Base-by-base conservation (phyloP, 139 green algal species). In the Coccomyxa sp. region DNA sequence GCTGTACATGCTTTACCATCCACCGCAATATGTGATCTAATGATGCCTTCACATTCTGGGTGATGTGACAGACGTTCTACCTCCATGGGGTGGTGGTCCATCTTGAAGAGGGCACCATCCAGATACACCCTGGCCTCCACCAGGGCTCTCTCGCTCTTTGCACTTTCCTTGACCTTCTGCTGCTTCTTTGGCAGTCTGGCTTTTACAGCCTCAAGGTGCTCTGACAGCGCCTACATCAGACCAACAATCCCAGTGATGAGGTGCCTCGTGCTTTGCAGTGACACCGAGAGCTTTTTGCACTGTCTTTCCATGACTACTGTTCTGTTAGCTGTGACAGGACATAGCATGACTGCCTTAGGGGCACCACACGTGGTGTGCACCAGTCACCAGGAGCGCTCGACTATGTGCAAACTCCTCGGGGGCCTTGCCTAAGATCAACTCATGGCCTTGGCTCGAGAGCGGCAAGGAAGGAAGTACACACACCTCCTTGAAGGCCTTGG, bases 61-160 rank as follows among this genome's bases (percentile, higher is more conserved):
- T 64, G 18, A 31, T 4, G 2, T 6, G 50, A 64, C 50, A 64
- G 50, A 22, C 18, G 5, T 64, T 4, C 50, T 6, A 86, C 85
- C 84, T 95, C 91, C 72, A 95, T 40, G 0, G 89, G 89, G 74
- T 93, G 87, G 41, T 94, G 87, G 76, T 92, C 86, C 54, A 95
- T 79, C 7, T 82, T 74, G 39, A 94, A 82, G 0, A 73, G 69
- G 36, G 86, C 68, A 35, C 85, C 84, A 14, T 79, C 68, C 16
- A 86, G 70, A 5, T 75, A 73, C 44, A 88, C 27, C 0, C 83
- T 75, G 16, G 91, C 37, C 83, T 94, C 87, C 7, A 90, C 34
- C 22, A 58, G 38, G 78, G 80, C 27, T 8, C 10, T 0, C 38
- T 37, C 64, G 50, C 6, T 39, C 40, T 39, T 31, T 2, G 50